Base-by-base conservation (phyloP, 148 eudicot species). In the Vaccinium macrocarpon region DNA sequence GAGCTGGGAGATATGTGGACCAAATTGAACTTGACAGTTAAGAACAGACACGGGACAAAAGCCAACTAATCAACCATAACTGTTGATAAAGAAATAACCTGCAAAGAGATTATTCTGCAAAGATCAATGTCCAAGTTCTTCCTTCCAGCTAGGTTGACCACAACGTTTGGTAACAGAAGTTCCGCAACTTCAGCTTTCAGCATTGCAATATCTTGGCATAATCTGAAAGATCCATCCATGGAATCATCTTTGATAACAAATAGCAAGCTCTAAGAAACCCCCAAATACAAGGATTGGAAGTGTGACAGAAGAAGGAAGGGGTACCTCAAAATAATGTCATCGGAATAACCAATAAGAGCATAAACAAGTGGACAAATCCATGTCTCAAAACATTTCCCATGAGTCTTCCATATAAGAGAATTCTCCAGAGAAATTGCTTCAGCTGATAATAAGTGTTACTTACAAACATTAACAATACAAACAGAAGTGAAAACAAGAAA, bases 111-210 rank as follows among this genome's bases (percentile, higher is more conserved):
- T 82, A 92, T 72, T 90, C 89, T 90, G 91, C 96, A 90, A 56
- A 95, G 87, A 86, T 97, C 95, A 87, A 89, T 76, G 64, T 89
- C 91, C 84, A 88, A 81, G 88, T 90, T 89, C 78, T 91, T 93
- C 87, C 91, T 89, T 80, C 97, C 89, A 76, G 99, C 91, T 53
- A 97, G 89, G 89, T 95, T 92, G 84, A 97, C 91, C 76, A 95
- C 77, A 81, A 95, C 89, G 86, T 84, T 88, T 21, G 98, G 91
- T 21, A 97, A 89, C 64, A 97, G 90, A 83, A 97, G 92, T 89
- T 95, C 99, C 29, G 99, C 97, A 90, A 95, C 91, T 92, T 97
- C 99, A 88, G 98, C 89, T 88, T 94, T 97, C 86, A 91, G 88
- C 89, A 94, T 84, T 57, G 90, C 95, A 91, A 97, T 91, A 87